phyloP scores from a whole-genome alignment of 441 rosid species.

The Gossypium davidsonii region DNA sequence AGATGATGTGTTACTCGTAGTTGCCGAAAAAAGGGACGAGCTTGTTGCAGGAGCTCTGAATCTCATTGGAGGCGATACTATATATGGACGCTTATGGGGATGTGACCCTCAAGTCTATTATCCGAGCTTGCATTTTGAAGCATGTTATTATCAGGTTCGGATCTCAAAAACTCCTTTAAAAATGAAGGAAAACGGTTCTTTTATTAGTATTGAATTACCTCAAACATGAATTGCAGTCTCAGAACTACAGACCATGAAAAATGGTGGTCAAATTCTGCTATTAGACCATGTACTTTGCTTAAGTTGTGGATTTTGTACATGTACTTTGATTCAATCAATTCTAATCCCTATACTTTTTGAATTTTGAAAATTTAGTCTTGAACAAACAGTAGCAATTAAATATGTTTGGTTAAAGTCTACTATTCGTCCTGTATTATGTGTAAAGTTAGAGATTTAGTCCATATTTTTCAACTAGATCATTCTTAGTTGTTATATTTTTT shows the following conservation, averaged over 20 bases:
- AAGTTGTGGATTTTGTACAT: no score
- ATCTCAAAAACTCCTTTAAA: slow-evolving; percentile 1
- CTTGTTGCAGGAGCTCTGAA: slow-evolving; percentile 91
- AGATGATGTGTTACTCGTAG: slow-evolving; percentile 65
- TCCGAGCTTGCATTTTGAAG: slow-evolving; percentile 89
- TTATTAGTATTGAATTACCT: not conserved
- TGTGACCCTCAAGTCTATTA: slow-evolving; percentile 69
- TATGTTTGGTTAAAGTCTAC: no score
- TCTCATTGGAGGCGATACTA: slow-evolving; percentile 83
- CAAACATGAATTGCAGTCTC: not conserved
- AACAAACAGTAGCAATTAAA: no score
- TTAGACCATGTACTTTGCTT: no score
- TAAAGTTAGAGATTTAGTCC: no score
- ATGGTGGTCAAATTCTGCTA: no score
- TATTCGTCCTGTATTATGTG: no score
- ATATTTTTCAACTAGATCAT: no score
- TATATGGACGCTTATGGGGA: slow-evolving; percentile 93
- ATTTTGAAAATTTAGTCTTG: no score
- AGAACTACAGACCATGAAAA: not conserved
- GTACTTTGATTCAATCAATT: no score
- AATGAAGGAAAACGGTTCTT: not conserved
- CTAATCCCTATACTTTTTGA: no score
- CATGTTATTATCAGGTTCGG: slow-evolving; percentile 88
- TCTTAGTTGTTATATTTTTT: no score
- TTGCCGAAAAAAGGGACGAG: slow-evolving; percentile 84